Evolutionary conservation across 108 stramenopile genomes (phyloP).

Genomic region (Bacterosira constricta): DNA sequence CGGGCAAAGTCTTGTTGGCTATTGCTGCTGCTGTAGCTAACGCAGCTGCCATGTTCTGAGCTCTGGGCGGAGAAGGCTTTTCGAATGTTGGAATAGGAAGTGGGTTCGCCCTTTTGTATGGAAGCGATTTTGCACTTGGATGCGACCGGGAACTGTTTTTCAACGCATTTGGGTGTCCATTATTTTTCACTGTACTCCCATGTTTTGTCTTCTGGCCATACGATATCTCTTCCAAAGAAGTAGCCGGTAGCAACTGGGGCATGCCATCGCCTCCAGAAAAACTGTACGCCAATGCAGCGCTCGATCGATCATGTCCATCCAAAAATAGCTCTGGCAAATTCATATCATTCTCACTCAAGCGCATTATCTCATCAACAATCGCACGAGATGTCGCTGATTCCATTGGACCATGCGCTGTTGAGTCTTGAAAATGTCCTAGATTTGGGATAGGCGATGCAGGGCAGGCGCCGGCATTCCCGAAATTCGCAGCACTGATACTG

Average conservation of each 20-base stretch:
- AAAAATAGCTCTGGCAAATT: conserved; percentile 60
- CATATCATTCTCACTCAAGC: conserved; percentile 50
- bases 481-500: neutral
- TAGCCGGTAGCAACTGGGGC: neutral
- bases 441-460: conserved; percentile 16
- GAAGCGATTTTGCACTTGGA: neutral
- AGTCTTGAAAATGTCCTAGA: neutral
- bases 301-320: conserved; percentile 41
- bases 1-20: conserved; percentile 18
- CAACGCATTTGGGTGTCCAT: too few species aligned
- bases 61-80: conserved; percentile 2
- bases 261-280: neutral
- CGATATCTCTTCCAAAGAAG: conserved; percentile 13
- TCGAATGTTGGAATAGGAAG: conserved; percentile 39
- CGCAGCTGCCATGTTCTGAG: neutral
- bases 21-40: neutral
- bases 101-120: conserved; percentile 38
- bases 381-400: conserved; percentile 20
- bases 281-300: conserved; percentile 46
- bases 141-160: too few species aligned
- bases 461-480: neutral
- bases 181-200: too few species aligned
- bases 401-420: too few species aligned
- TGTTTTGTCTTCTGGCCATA: too few species aligned
- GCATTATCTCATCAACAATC: conserved; percentile 43